phyloP scores from a whole-genome alignment of 2,329 filamentous ascomycete species.

The Fusarium equiseti region DNA sequence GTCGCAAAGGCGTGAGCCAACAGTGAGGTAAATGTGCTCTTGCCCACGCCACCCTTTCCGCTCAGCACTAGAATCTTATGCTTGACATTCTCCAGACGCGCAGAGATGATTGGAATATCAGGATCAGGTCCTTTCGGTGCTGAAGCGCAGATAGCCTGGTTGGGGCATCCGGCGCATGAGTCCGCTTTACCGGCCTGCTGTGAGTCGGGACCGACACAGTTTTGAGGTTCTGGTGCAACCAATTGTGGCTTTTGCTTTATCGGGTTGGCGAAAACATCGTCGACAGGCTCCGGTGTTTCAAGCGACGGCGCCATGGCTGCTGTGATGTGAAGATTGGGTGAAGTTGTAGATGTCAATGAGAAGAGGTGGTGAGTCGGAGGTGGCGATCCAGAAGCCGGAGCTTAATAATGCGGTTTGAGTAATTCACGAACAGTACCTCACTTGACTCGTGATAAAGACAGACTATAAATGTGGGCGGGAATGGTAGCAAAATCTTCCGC shows the following conservation, averaged over 20 bases:
- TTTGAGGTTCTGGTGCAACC: conserved; percentile 94
- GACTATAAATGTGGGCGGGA: not conserved
- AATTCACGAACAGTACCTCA: not conserved
- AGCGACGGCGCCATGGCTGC: conserved; percentile 81
- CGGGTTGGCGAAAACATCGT: conserved; percentile 80
- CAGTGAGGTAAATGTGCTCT: conserved; percentile 91
- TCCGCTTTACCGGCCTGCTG: conserved; percentile 77
- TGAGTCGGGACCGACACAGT: conserved; percentile 92
- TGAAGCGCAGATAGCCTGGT: conserved; percentile 94
- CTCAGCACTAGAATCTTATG: conserved; percentile 95
- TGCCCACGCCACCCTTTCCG: conserved; percentile 96
- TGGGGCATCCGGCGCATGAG: conserved; percentile 94
- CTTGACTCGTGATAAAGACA: not conserved
- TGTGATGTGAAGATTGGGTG: conserved; percentile 1
- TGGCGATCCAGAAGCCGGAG: conserved; percentile 35
- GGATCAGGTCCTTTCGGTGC: conserved; percentile 96
- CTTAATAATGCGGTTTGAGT: conserved; percentile 40
- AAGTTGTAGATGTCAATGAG: conserved; percentile 1
- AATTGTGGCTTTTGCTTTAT: conserved; percentile 84
- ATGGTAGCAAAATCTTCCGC: not conserved
- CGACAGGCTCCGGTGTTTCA: conserved; percentile 74
- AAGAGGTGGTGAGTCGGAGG: conserved; percentile 5
- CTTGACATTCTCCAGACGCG: conserved; percentile 81
- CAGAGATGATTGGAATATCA: conserved; percentile 88
- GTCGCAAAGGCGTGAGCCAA: conserved; percentile 90